Evolutionary conservation across 2,329 filamentous ascomycete species (phyloP), one percentile per base, ranked within the genome.

Genomic region (Leptographium wingfieldii): DNA sequence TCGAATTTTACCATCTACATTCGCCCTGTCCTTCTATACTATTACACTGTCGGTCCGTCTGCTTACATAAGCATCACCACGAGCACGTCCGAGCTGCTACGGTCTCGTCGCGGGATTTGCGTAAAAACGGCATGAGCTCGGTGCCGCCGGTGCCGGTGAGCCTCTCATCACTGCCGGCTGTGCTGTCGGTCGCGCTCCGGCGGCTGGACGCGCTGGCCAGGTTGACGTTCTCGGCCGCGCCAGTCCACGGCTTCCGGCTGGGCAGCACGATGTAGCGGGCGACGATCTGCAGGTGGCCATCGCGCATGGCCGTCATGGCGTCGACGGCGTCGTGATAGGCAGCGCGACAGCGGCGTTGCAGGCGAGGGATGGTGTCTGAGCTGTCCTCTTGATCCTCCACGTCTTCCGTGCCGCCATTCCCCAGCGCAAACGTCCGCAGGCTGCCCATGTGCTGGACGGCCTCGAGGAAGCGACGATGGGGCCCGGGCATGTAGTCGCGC

Each of bases 271-370:
- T 95, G 72, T 96, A 97, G 56, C 90, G 80, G 40, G 89, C 88
- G 3, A 96, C 92, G 61, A 97, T 89, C 70, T 89, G 84, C 65
- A 96, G 88, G 69, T 97, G 92, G 68, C 88, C 90, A 70, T 92
- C 88, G 59, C 92, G 80, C 68, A 96, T 86, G 25, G 80, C 77
- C 12, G 84, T 83, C 52, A 96, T 77, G 73, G 91, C 89, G 27
- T 84, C 82, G 1, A 92, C 80, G 52, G 89, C 91, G 0, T 81
- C 80, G 61, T 89, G 85, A 69, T 89, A 96, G 0, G 77, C 73
- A 1, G 66, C 66, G 11, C 70, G 69, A 3, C 31, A 57, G 54
- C n/a, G 65, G 6, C 63, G 63, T 59, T 68, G 88, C 76, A 66
- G 16, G 25, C 6, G 5, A 11, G n/a, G 46, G 46, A 49, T 19